Conservation (phyloP, 306 rosid genomes). For the Urtica urens region DNA sequence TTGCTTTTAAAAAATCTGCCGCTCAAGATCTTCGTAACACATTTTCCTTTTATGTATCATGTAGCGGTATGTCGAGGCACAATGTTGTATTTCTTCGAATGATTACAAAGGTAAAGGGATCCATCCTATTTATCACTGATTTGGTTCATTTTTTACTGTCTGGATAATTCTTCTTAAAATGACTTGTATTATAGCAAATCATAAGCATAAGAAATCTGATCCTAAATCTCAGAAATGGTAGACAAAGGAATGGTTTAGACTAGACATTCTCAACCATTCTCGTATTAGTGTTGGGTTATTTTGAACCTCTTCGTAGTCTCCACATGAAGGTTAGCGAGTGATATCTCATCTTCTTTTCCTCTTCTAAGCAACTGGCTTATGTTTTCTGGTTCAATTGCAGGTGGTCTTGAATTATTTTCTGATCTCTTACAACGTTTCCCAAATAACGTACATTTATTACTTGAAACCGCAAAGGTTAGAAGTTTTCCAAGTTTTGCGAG, state of each 20-base stretch:
- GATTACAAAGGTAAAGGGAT: conserved; percentile 76
- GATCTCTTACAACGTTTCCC: conserved; percentile 97
- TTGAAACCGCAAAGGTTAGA: conserved; percentile 92
- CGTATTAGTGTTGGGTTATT: no score
- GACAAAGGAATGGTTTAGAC: no score
- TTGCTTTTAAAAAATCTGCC: conserved; percentile 1
- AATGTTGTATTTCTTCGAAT: conserved; percentile 79
- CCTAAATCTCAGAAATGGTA: no score
- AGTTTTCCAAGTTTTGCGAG: not conserved
- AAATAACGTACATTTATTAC: conserved; percentile 70
- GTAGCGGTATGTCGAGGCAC: conserved; percentile 96
- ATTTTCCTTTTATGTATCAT: not conserved
- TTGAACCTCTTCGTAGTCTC: not conserved
- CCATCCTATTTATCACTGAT: not conserved
- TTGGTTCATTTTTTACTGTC: not conserved
- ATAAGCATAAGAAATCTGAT: not conserved
- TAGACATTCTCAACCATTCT: no score
- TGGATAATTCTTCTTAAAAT: not conserved
- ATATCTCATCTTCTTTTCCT: not conserved
- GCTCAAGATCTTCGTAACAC: conserved; percentile 21
- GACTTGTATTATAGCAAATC: not conserved
- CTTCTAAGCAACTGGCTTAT: conserved; percentile 2
- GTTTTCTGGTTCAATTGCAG: conserved; percentile 35
- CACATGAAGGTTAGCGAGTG: not conserved
- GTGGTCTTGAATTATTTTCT: conserved; percentile 76